Base-by-base conservation (phyloP, 2,329 filamentous ascomycete genomes). In the Colletotrichum melonis region DNA sequence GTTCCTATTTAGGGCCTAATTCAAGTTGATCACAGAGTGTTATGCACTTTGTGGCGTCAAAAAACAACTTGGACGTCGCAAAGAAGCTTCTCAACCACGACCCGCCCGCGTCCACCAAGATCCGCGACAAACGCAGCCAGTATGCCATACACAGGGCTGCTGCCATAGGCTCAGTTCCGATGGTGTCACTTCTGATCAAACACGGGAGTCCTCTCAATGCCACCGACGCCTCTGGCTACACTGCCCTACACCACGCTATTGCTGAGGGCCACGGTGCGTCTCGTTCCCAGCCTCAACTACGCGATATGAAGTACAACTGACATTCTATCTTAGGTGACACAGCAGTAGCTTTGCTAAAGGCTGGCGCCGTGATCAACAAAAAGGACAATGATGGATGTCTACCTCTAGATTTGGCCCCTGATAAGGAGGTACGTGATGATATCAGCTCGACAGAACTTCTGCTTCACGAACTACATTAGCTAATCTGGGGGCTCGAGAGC, bases 101-200 rank as follows among this genome's bases (percentile, higher is more conserved):
- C 71, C 87, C 88, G 0, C 84, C 89, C 1, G 96, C 95, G 14
- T 95, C 92, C 5, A 90, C 95, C 1, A 88, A 96, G 30, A 88
- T 95, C 2, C 94, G 94, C 75, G 97, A 99, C 81, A 93, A 91
- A 79, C 90, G 95, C 35, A 94, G 94, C n/a, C 96, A 98, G 80
- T 91, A 98, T 70, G 90, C 97, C 7, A 88, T 99, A 30, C 97
- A 99, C 82, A 91, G 97, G 22, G 97, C 97, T 3, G 96, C 97
- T 0, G 96, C 97, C 3, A 91, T 95, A 4, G 97, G 97, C 7
- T 96, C 93, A 4, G 90, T 93, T n/a, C 95, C 96, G 5, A 95
- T 99, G 85, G 88, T 97, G 60, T 93, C 92, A 77, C 84, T 97
- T 49, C 85, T 99, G 16, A 85, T 98, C 19, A 90, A 94, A 78